phyloP scores from a whole-genome alignment of 441 rosid genomes.

The Syzygium syzygioides region DNA sequence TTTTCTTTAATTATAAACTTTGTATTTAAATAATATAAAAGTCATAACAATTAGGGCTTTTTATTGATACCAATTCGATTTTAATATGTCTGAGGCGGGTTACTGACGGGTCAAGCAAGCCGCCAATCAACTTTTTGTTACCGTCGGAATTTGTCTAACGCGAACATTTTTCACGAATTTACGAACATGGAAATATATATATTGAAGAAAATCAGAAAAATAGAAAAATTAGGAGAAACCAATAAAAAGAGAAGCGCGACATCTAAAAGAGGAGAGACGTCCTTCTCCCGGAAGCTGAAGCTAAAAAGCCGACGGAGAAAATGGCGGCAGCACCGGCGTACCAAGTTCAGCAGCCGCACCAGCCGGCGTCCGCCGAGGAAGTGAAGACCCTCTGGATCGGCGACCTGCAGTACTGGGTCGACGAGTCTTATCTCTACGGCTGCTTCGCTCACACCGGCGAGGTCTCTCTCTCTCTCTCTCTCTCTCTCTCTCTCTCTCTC shows the following conservation, averaged over 20 bases:
- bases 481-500: neutral
- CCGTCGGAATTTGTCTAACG: neutral
- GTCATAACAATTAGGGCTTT: neutral
- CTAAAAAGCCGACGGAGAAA: neutral
- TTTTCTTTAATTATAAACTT: no score
- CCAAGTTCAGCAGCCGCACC: conserved; percentile 44
- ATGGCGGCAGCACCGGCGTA: conserved; percentile 20
- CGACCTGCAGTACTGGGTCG: conserved; percentile 93
- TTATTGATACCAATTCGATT: neutral
- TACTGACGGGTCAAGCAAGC: neutral
- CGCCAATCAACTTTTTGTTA: neutral
- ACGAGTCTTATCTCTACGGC: conserved; percentile 75
- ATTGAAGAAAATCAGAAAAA: no score
- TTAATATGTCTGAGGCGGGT: neutral
- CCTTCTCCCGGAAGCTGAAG: neutral
- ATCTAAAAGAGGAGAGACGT: neutral
- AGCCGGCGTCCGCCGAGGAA: conserved; percentile 81
- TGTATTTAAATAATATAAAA: no score
- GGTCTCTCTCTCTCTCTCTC: conserved; percentile 24
- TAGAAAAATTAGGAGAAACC: neutral
- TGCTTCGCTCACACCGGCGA: conserved; percentile 96
- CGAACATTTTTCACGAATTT: neutral
- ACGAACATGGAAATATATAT: neutral
- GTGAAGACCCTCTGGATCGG: conserved; percentile 98
- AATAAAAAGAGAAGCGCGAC: neutral